Evolutionary conservation across 495 filamentous ascomycete genomes (phyloP).

Genomic region (Aspergillus haitiensis): DNA sequence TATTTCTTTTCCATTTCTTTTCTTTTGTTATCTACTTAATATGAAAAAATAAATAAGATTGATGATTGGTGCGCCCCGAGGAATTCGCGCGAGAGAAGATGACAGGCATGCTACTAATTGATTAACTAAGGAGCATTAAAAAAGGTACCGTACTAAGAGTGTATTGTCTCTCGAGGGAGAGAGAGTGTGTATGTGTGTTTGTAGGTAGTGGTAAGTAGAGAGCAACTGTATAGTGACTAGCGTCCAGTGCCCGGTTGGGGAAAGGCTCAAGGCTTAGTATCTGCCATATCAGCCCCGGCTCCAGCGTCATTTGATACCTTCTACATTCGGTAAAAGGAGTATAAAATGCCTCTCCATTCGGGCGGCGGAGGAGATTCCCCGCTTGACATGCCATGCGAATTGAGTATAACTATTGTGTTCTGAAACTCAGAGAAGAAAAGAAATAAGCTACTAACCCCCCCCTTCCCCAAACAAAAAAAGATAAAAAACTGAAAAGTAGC

Average conservation of each 20-base stretch:
- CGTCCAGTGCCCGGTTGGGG: background rate
- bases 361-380: conserved; percentile 11
- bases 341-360: conserved; percentile 9
- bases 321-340: conserved; percentile 15
- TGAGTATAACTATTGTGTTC: conserved; percentile 10
- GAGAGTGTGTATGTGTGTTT: too few relatives aligned
- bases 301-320: background rate
- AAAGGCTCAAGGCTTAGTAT: background rate
- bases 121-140: too few relatives aligned
- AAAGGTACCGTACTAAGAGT: too few relatives aligned
- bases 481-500: too few relatives aligned
- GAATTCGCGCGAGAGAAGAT: too few relatives aligned
- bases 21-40: conserved; percentile 10
- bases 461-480: too few relatives aligned
- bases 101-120: too few relatives aligned
- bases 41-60: conserved; percentile 6
- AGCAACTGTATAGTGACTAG: too few relatives aligned
- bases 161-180: too few relatives aligned
- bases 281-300: background rate
- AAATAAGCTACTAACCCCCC: conserved; percentile 9
- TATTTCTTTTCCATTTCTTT: conserved; percentile 5
- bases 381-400: background rate
- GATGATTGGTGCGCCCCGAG: conserved; percentile 15
- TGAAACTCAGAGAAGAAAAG: conserved; percentile 12
- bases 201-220: too few relatives aligned